Conservation (phyloP, 352 stramenopile species). For the Elongisporangium prolatum region DNA sequence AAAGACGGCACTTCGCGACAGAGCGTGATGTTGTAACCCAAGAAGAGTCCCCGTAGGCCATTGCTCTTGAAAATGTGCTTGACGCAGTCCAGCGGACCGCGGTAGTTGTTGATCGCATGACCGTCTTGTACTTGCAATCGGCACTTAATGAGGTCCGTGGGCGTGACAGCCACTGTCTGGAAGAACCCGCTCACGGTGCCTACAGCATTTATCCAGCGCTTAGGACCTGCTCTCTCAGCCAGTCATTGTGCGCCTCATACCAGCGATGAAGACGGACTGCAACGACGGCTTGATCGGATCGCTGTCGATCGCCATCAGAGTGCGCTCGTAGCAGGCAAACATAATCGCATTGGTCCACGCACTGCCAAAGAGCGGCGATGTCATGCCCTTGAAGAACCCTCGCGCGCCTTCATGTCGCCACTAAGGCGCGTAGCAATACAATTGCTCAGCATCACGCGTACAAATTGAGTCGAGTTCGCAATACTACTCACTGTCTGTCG, state of each 20-base stretch:
- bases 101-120: slow-evolving; percentile 50
- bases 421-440: background rate
- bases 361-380: slow-evolving; percentile 75
- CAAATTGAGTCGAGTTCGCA: too few species aligned
- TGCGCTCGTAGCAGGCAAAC: slow-evolving; percentile 79
- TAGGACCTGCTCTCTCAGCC: background rate
- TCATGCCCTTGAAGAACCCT: slow-evolving; percentile 85
- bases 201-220: slow-evolving; percentile 1
- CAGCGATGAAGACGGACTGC: slow-evolving; percentile 64
- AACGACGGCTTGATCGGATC: slow-evolving; percentile 46
- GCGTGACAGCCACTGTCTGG: slow-evolving; percentile 68
- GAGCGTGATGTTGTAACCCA: slow-evolving; percentile 70
- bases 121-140: slow-evolving; percentile 76
- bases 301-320: slow-evolving; percentile 54
- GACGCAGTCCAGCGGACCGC: slow-evolving; percentile 67
- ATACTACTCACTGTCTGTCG: slow-evolving; percentile 25
- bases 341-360: slow-evolving; percentile 85
- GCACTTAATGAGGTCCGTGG: slow-evolving; percentile 84
- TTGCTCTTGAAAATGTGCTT: slow-evolving; percentile 63
- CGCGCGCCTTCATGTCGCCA: slow-evolving; percentile 56
- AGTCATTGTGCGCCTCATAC: slow-evolving; percentile 4
- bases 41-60: slow-evolving; percentile 59
- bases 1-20: slow-evolving; percentile 80
- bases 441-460: too few species aligned
- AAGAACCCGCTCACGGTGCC: slow-evolving; percentile 66